Conservation (phyloP, 2,329 filamentous ascomycete genomes). For the Teratosphaeria pseudoeucalypti region DNA sequence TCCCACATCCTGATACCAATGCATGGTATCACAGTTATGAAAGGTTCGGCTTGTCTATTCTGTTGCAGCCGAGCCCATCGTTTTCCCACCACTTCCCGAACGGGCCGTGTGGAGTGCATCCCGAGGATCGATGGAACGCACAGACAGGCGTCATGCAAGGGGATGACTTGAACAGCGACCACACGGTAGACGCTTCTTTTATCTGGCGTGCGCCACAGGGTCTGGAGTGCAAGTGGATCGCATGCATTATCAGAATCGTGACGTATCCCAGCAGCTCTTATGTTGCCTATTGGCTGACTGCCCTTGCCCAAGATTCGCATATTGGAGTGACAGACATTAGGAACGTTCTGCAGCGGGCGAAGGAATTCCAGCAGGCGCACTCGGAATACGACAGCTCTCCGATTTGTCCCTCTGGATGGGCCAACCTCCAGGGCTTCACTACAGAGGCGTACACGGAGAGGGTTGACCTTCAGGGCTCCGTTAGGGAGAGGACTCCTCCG, state of each 20-base stretch:
- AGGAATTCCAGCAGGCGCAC: too few species aligned
- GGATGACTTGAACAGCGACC: not conserved
- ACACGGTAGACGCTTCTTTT: not conserved
- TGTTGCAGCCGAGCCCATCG: not conserved
- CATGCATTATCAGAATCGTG: not conserved
- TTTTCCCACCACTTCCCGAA: not conserved
- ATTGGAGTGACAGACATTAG: not conserved
- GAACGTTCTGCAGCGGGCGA: too few species aligned
- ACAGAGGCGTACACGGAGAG: too few species aligned
- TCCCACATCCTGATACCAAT: not conserved
- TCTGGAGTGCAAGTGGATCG: not conserved
- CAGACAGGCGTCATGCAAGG: not conserved
- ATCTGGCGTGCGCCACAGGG: not conserved
- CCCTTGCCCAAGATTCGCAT: not conserved
- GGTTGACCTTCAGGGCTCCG: too few species aligned
- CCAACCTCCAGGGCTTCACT: too few species aligned
- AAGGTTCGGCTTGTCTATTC: not conserved
- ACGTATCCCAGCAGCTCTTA: not conserved
- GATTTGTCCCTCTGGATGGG: too few species aligned
- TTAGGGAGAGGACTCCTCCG: too few species aligned
- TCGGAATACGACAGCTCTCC: too few species aligned
- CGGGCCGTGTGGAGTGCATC: not conserved
- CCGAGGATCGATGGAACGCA: not conserved
- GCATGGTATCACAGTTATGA: not conserved
- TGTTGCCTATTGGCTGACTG: not conserved